Percentiles rank a stretch among this genome's conserved stretches.
Conservation (phyloP, 352 stramenopile genomes). For the Phytophthora europaea region DNA sequence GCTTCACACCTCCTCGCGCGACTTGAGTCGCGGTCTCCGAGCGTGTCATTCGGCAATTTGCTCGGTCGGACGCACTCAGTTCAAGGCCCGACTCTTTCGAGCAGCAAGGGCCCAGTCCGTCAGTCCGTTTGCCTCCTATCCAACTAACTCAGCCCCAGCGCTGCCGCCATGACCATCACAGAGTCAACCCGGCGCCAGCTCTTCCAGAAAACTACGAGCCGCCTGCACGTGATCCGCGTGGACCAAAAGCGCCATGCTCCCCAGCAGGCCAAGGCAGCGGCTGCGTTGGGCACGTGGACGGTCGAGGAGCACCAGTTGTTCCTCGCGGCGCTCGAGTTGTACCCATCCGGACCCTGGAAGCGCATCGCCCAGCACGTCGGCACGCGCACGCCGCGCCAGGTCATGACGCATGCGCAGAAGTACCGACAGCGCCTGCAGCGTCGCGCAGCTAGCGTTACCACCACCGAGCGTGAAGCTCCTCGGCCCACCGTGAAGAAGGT, state of each 20-base stretch:
- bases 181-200: constrained; percentile 29
- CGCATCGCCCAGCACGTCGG: constrained; percentile 44
- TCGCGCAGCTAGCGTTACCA: neutral
- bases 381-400: constrained; percentile 46
- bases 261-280: neutral
- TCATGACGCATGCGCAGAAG: constrained; percentile 51
- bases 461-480: neutral
- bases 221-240: constrained; percentile 34
- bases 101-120: neutral
- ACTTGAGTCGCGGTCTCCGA: constrained; percentile 16
- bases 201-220: constrained; percentile 21
- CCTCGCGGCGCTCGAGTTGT: constrained; percentile 42
- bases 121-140: neutral
- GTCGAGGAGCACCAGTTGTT: constrained; percentile 37
- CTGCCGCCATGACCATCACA: constrained; percentile 33
- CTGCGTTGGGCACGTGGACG: constrained; percentile 34
- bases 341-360: constrained; percentile 62
- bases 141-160: neutral
- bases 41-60: constrained; percentile 39
- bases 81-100: neutral
- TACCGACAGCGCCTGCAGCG: constrained; percentile 41
- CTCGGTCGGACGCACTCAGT: constrained; percentile 25
- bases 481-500: constrained; percentile 2
- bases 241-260: constrained; percentile 31
- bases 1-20: constrained; percentile 21